These are phyloP conservation scores for Phalaenopsis aphrodite DNA, from an alignment of 106 monocot species.

Conservation along the genomic window DNA sequence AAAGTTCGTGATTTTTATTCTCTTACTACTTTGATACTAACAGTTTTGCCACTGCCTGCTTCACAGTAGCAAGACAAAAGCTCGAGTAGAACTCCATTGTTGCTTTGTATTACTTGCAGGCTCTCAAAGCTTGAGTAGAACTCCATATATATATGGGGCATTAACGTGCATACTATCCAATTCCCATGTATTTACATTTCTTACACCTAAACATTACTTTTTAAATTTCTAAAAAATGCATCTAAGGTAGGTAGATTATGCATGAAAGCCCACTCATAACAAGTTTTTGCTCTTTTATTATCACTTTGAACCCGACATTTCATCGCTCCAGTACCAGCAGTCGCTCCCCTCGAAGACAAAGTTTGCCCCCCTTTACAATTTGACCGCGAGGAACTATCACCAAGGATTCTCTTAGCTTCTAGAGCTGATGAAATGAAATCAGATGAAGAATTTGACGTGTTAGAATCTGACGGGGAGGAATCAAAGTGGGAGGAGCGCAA, in stretches of 20 bases:
- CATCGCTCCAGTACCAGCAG: conserved; percentile 20
- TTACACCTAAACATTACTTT: conserved; percentile 22
- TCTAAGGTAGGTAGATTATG: conserved; percentile 34
- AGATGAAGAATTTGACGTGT: conserved; percentile 13
- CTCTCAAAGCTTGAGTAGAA: neutral
- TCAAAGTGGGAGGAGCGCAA: conserved; percentile 17
- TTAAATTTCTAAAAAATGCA: conserved; percentile 41
- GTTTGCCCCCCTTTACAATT: conserved; percentile 33
- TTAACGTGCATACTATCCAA: conserved; percentile 50
- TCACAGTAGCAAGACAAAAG: neutral
- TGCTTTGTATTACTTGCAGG: neutral
- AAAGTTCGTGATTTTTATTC: no score
- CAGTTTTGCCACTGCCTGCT: no score
- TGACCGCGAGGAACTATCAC: conserved; percentile 28
- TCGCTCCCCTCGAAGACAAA: conserved; percentile 20
- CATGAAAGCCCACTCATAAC: conserved; percentile 61
- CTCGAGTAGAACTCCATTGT: neutral
- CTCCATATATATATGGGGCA: neutral
- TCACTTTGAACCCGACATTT: conserved; percentile 52
- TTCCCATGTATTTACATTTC: no score
- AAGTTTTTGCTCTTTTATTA: conserved; percentile 39
- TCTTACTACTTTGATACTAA: conserved; percentile 2
- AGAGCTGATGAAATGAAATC: conserved; percentile 20
- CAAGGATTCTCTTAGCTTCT: conserved; percentile 39
- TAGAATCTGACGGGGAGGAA: conserved; percentile 18